Base-by-base conservation (phyloP, 208 protist genomes). In the Trypanosoma scelopori region DNA sequence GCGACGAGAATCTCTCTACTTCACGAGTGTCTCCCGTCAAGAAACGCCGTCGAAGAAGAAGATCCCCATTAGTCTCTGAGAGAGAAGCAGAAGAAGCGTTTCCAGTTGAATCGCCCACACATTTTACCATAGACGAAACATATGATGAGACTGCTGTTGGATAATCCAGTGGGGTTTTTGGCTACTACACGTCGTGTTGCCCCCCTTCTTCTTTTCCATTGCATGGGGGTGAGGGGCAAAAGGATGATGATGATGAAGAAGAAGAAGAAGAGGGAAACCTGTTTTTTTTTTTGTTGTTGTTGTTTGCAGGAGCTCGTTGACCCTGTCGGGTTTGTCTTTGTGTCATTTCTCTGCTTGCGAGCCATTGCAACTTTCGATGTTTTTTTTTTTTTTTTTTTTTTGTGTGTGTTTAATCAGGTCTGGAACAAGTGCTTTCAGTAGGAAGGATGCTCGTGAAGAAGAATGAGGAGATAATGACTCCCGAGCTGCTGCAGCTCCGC, bases 401-500 rank as follows among this genome's bases (percentile, higher is more conserved):
- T 56, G 5, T 43, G 42, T n/a, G 3, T 6, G 43, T 47, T 23
- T 16, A 47, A n/a, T 47, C 3, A 16, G 16, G 3, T 22, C 6
- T n/a, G 43, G n/a, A 16, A 22, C 6, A 47, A 47, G 47, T 1
- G 9, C 15, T 51, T 30, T 55, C 22, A 39, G 28, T 5, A 30
- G 30, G 23, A 59, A 46, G 42, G 46, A 67, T 65, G 64, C 48
- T 55, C 18, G 12, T 39, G 16, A 69, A 55, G 48, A 57, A 35
- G 30, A 65, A 63, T 15, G 71, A 86, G 43, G 77, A 89, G 52
- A 57, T 56, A 25, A 62, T 76, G 28, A 84, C 81, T 30, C 64
- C 58, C 45, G 87, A 96, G 62, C 78, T 89, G 52, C 69, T 92
- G 7, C 74, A 89, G 42, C 67, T 89, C 37, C 88, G 91, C 25